A percentile compares a stretch with the other conserved stretches of the same genome.
phyloP scores from a whole-genome alignment of 768 basidiomycete genomes.

The Amanita thiersii region DNA sequence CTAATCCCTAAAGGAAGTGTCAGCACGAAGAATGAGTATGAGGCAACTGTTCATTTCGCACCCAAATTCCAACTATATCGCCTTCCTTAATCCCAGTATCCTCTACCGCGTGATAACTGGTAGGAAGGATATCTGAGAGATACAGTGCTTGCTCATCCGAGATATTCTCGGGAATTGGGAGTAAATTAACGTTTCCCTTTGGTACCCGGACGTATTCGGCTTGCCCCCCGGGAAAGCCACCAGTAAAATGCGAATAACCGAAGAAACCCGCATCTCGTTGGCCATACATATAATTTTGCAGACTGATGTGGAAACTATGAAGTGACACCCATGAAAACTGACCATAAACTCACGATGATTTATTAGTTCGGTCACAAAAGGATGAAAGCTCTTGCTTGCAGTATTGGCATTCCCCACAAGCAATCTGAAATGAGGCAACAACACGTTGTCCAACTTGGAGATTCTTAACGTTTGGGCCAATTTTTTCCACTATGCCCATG shows the following conservation, averaged over 20 bases:
- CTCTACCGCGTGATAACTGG: conserved; percentile 66
- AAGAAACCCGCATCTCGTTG: conserved; percentile 65
- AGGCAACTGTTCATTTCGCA: conserved; percentile 18
- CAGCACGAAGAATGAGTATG: background rate
- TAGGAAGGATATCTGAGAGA: conserved; percentile 58
- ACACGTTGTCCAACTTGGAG: conserved; percentile 60
- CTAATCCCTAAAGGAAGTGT: conserved; percentile 37
- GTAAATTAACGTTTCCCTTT: conserved; percentile 61
- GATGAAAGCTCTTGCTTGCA: conserved; percentile 69
- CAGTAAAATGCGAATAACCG: conserved; percentile 64
- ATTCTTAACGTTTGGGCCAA: conserved; percentile 58
- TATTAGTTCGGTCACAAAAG: conserved; percentile 69
- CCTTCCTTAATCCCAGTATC: conserved; percentile 70
- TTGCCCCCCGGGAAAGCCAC: conserved; percentile 69
- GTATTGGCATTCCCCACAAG: conserved; percentile 64
- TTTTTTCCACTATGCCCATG: conserved; percentile 61
- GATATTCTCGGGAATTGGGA: conserved; percentile 59
- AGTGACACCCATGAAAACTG: background rate
- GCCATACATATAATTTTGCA: conserved; percentile 55
- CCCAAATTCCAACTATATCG: conserved; percentile 68
- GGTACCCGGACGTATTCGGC: conserved; percentile 72
- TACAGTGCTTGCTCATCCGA: conserved; percentile 53
- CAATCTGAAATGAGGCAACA: conserved; percentile 74
- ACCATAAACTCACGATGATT: conserved; percentile 38
- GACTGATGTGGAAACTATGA: conserved; percentile 16